Evolutionary conservation across 129 eudicot species (phyloP).

Genomic region (Flaveria brownii): DNA sequence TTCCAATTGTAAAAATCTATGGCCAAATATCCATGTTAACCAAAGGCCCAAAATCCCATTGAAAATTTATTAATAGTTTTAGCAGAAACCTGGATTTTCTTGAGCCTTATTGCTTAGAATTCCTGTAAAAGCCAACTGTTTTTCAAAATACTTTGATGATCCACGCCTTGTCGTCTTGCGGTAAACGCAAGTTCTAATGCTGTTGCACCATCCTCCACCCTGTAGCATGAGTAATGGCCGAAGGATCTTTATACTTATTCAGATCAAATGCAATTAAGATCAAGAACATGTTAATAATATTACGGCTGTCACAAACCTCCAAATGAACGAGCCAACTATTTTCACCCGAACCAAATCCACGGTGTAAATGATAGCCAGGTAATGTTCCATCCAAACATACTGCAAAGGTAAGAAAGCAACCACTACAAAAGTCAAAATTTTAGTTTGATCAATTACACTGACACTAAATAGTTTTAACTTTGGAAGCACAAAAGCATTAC

Average conservation of each 20-base stretch:
- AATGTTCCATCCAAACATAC: slow-evolving; percentile 96
- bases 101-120: slow-evolving; percentile 40
- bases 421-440: slow-evolving; percentile 23
- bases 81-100: slow-evolving; percentile 48
- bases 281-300: background rate
- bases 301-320: slow-evolving; percentile 56
- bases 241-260: background rate
- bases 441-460: background rate
- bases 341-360: slow-evolving; percentile 85
- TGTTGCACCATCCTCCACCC: slow-evolving; percentile 65
- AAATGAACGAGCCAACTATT: slow-evolving; percentile 95
- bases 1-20: slow-evolving; percentile 70
- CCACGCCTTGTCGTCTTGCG: slow-evolving; percentile 41
- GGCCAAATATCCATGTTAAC: background rate
- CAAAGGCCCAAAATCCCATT: background rate
- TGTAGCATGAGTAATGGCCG: slow-evolving; percentile 14
- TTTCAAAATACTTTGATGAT: slow-evolving; percentile 39
- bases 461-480: background rate
- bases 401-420: slow-evolving; percentile 33
- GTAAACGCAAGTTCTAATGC: slow-evolving; percentile 34
- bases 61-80: background rate
- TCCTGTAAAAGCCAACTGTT: slow-evolving; percentile 44
- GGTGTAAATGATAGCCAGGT: slow-evolving; percentile 89
- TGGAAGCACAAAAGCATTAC: background rate
- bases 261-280: slow-evolving; percentile 5